Conservation (phyloP, 352 stramenopile species). For the Phytophthora ramorum region DNA sequence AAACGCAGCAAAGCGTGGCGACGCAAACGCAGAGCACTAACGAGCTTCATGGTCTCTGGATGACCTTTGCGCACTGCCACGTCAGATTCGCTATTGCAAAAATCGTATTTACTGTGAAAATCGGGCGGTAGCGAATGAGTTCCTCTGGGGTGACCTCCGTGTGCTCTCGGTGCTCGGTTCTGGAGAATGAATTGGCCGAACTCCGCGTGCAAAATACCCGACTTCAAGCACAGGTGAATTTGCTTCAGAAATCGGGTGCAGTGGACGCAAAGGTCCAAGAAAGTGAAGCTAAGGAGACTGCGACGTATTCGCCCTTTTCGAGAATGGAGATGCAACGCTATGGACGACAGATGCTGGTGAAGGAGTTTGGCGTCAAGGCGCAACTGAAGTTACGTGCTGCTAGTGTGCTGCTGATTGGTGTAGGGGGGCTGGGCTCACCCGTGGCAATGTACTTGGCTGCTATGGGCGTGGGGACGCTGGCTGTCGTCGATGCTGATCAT, state of each 20-base stretch:
- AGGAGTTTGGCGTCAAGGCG: constrained; percentile 89
- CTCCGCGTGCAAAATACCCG: constrained; percentile 37
- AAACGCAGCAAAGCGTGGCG: constrained; percentile 14
- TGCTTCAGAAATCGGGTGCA: not conserved
- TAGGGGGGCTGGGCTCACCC: constrained; percentile 96
- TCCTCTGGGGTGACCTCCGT: not conserved
- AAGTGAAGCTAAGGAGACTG: not conserved
- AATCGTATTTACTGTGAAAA: constrained; percentile 14
- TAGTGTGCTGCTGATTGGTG: constrained; percentile 92
- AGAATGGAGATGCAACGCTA: constrained; percentile 86
- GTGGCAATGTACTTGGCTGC: constrained; percentile 95
- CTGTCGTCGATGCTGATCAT: constrained; percentile 94
- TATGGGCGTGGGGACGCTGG: constrained; percentile 94
- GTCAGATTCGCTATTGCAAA: constrained; percentile 25
- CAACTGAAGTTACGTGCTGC: constrained; percentile 86
- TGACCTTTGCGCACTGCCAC: constrained; percentile 5
- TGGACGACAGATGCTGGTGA: constrained; percentile 95
- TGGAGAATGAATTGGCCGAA: constrained; percentile 32
- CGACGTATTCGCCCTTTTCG: constrained; percentile 51
- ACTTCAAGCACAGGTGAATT: constrained; percentile 30
- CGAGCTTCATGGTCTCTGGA: constrained; percentile 17
- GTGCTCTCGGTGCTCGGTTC: constrained; percentile 37
- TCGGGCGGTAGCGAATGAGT: constrained; percentile 2
- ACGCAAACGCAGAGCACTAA: constrained; percentile 12
- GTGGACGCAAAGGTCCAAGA: constrained; percentile 1